Evolutionary conservation across 208 protist species (phyloP), one percentile per base, ranked within the genome.

Genomic region (Crithidia bombi): DNA sequence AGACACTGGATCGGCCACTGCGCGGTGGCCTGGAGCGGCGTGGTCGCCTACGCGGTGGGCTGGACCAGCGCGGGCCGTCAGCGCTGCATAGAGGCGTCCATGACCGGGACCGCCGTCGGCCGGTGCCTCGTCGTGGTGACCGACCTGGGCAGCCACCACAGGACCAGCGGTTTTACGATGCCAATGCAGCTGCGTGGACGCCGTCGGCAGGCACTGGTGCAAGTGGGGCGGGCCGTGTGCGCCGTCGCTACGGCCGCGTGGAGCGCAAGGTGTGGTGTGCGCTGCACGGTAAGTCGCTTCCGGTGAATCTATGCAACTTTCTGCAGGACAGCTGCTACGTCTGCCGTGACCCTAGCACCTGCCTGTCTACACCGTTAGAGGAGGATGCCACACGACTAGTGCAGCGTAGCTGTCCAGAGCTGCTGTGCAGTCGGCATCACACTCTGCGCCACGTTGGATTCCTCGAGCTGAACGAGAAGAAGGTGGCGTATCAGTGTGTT

Each of bases 281-380:
- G 17, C 80, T 79, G 25, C 91, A 96, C 66, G 91, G 91, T 43
- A 96, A 96, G 69, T 82, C 81, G 54, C 68, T 92, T 15, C 68
- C 75, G 11, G 57, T 65, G 4, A 72, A 66, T 35, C 70, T 92
- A 23, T 89, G 80, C 49, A 82, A 87, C 62, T 68, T 83, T 43
- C 38, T 89, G 36, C 78, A 92, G 59, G 87, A 94, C 61, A 89
- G 82, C 51, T 96, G 86, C 75, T 86, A 89, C 41, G 78, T 93
- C 17, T 96, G 91, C 56, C 76, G 69, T 21, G 91, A 94, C 69
- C 69, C 67, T 33, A 92, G 78, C 38, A 67, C 72, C 14, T 96
- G 91, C 65, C 78, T 96, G 5, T 86, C 86, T 11, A 92, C 89
- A 25, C 85, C 89, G 41, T 70, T 96, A n/a, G 85, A 91, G 23